These are phyloP conservation scores for Craterostigma plantagineum DNA, from an alignment of 257 asterid genomes.

Conservation along the genomic window DNA sequence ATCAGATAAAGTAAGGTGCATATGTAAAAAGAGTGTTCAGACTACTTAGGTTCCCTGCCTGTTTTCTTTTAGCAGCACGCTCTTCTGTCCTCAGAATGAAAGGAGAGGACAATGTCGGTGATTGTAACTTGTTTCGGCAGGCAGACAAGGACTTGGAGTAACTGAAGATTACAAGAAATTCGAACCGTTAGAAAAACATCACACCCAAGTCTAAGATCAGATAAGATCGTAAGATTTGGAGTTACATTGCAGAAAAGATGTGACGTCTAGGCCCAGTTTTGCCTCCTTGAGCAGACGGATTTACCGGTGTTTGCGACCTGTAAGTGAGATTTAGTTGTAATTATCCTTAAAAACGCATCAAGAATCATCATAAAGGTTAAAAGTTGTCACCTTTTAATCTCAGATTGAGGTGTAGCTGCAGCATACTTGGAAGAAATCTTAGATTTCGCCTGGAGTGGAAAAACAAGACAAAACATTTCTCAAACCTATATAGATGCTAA, in stretches of 20 bases:
- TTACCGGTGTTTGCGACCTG: constrained; percentile 42
- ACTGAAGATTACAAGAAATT: constrained; percentile 18
- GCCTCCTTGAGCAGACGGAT: constrained; percentile 34
- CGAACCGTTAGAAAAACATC: not conserved
- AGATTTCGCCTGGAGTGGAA: constrained; percentile 17
- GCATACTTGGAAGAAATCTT: constrained; percentile 19
- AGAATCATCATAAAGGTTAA: not conserved
- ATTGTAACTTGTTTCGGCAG: constrained; percentile 41
- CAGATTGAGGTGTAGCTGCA: constrained; percentile 32
- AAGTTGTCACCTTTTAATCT: constrained; percentile 27
- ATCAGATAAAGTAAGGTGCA: not conserved
- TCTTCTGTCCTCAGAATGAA: constrained; percentile 60
- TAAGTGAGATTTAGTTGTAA: not conserved
- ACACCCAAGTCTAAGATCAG: not conserved
- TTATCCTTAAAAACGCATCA: constrained; percentile 5
- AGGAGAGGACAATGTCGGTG: constrained; percentile 54
- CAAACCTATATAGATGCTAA: not conserved
- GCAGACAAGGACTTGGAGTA: constrained; percentile 54
- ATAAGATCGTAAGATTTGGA: constrained; percentile 4
- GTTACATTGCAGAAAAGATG: constrained; percentile 66
- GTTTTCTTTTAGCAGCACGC: constrained; percentile 78
- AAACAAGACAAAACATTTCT: not conserved
- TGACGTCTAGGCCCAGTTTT: constrained; percentile 67
- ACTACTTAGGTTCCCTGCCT: constrained; percentile 25
- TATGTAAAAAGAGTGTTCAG: not conserved